Evolutionary conservation across 495 filamentous ascomycete genomes (phyloP).

Genomic region (Venustampulla echinocandica): DNA sequence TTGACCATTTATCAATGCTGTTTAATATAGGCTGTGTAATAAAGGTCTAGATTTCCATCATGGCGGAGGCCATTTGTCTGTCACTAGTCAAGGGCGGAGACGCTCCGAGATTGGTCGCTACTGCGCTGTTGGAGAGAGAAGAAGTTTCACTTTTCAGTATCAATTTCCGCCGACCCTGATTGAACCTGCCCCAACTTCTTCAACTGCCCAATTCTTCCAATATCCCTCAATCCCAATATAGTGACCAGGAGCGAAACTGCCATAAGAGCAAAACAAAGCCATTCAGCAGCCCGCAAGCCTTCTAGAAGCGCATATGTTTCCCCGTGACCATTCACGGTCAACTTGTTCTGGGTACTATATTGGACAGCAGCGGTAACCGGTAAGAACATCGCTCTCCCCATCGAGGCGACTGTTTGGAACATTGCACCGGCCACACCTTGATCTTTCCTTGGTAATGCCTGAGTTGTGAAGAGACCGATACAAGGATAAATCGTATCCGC

Average conservation of each 20-base stretch:
- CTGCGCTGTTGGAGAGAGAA: no score
- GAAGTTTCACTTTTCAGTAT: no score
- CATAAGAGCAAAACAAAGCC: slow-evolving; percentile 39
- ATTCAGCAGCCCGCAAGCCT: slow-evolving; percentile 45
- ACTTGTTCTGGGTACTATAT: slow-evolving; percentile 40
- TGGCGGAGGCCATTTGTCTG: no score
- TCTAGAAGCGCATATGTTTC: slow-evolving; percentile 35
- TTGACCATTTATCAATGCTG: no score
- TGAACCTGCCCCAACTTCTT: slow-evolving; percentile 19
- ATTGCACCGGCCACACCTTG: slow-evolving; percentile 53
- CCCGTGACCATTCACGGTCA: slow-evolving; percentile 31
- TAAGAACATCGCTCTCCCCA: slow-evolving; percentile 48
- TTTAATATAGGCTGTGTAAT: no score
- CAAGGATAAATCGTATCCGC: slow-evolving; percentile 51
- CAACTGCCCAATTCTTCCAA: slow-evolving; percentile 23
- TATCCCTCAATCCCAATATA: slow-evolving; percentile 19
- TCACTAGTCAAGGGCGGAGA: no score
- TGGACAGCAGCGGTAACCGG: slow-evolving; percentile 51
- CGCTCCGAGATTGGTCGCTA: no score
- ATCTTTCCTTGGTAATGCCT: slow-evolving; percentile 47
- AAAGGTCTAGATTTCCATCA: no score
- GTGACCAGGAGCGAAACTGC: slow-evolving; percentile 1
- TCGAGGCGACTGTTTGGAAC: slow-evolving; percentile 49
- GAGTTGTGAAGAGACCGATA: slow-evolving; percentile 50
- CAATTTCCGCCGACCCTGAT: no score